Percentiles rank a stretch among this genome's conserved stretches.
These are phyloP conservation scores for Xerocomellus chrysenteron DNA, from an alignment of 768 basidiomycete species.

Conservation along the genomic window DNA sequence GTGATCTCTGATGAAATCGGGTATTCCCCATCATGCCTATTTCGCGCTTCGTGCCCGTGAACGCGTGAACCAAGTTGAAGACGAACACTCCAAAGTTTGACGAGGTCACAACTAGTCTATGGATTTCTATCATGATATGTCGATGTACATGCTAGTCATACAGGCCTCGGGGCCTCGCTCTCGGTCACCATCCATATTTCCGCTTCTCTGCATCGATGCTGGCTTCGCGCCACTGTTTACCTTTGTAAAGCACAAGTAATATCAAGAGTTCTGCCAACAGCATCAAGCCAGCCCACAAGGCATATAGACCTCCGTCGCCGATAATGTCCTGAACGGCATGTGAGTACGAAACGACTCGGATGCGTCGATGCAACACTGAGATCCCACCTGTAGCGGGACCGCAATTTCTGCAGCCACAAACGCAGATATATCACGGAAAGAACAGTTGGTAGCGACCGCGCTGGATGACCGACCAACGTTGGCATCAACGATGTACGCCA, in stretches of 20 bases:
- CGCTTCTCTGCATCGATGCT: constrained; percentile 43
- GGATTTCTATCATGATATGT: too few species aligned
- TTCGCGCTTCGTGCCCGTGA: too few species aligned
- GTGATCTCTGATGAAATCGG: too few species aligned
- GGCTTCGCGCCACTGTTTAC: constrained; percentile 56
- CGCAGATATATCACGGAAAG: constrained; percentile 66
- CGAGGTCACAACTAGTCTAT: too few species aligned
- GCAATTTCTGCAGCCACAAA: constrained; percentile 74
- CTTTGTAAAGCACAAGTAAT: constrained; percentile 60
- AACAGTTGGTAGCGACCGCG: constrained; percentile 74
- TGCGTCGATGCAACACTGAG: neutral
- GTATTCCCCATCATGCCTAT: too few species aligned
- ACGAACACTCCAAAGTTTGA: too few species aligned
- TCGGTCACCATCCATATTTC: neutral
- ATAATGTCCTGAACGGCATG: constrained; percentile 50
- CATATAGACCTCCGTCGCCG: constrained; percentile 82
- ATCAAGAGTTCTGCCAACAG: constrained; percentile 53
- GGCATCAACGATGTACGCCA: constrained; percentile 87
- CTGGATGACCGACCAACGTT: constrained; percentile 79
- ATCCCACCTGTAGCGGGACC: constrained; percentile 58
- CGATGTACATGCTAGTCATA: neutral
- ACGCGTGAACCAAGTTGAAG: too few species aligned
- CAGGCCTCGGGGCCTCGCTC: too few species aligned
- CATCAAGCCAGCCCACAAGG: constrained; percentile 61
- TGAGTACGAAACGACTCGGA: neutral